Percentiles rank a stretch among this genome's conserved stretches.
Conservation (phyloP, 495 filamentous ascomycete genomes). For the Daldinia grandis region DNA sequence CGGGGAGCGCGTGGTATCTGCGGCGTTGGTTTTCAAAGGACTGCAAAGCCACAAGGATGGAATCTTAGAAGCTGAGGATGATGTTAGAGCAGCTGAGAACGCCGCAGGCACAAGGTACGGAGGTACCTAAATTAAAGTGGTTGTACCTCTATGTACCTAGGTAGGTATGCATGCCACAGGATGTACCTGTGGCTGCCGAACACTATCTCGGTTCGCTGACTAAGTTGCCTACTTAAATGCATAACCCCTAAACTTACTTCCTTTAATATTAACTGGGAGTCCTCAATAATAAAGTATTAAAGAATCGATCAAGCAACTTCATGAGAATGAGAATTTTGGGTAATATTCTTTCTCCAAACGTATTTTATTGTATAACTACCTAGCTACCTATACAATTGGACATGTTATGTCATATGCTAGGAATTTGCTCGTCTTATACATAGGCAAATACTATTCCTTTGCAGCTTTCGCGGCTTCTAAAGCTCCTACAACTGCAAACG, state of each 20-base stretch:
- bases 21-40: constrained; percentile 18
- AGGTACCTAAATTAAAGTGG: background rate
- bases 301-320: background rate
- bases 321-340: background rate
- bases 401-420: background rate
- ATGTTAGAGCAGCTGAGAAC: constrained; percentile 5
- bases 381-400: no score
- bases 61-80: constrained; percentile 14
- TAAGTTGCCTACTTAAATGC: background rate
- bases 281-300: background rate
- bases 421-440: background rate
- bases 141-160: no score
- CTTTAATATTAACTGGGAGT: background rate
- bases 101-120: background rate
- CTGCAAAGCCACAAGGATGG: constrained; percentile 16
- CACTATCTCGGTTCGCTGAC: background rate
- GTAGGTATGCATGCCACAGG: background rate
- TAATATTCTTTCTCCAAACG: background rate
- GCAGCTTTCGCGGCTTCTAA: constrained; percentile 37
- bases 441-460: constrained; percentile 9
- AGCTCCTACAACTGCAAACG: constrained; percentile 49
- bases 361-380: background rate
- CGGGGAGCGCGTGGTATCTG: constrained; percentile 13
- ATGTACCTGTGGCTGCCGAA: background rate
- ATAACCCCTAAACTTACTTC: background rate